Evolutionary conservation across 352 stramenopile species (phyloP), one percentile per base, ranked within the genome.

Genomic region (Phytophthora hybrid): DNA sequence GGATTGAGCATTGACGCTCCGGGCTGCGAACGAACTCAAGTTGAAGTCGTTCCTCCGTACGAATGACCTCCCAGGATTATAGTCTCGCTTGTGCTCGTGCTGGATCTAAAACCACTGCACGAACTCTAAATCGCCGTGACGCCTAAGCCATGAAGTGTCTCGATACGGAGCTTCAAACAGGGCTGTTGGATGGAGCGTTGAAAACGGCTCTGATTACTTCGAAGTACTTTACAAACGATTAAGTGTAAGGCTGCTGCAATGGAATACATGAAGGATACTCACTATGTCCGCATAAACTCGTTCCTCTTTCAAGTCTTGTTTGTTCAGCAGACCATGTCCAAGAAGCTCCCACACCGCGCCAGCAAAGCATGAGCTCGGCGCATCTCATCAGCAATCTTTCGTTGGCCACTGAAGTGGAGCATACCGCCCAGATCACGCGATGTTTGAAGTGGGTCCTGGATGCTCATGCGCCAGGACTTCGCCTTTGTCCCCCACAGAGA

Each of bases 391-490:
- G 87, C 41, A 58, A 94, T 90, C 18, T 77, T 73, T 37, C 79
- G 60, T 56, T 95, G 85, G n/a, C 77, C 71, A 13, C 74, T 70
- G 31, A 85, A 82, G 44, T 90, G 75, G 10, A 93, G 70, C 56
- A 93, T 84, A 18, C 81, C 85, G 21, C 89, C 86, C 10, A 97
- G 69, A 46, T 97, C 90, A 23, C 87, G 88, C 16, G 80, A 59
- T 2, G 67, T 78, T 60, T 97, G 86, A 1, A 97, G 76, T 8
- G 90, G 90, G 18, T 97, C 89, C 55, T 95, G 75, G 21, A 96
- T 88, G 55, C 88, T 94, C 53, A 97, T 65, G 14, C 90, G 89
- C 86, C 90, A 96, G n/a, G 71, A 62, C n/a, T 88, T 86, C 9
- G 80, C 53, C 37, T 87, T 86, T 11, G 55, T 23, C 4, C 69